Evolutionary conservation across 2,329 filamentous ascomycete species (phyloP).

Genomic region (Exophiala alcalophila): DNA sequence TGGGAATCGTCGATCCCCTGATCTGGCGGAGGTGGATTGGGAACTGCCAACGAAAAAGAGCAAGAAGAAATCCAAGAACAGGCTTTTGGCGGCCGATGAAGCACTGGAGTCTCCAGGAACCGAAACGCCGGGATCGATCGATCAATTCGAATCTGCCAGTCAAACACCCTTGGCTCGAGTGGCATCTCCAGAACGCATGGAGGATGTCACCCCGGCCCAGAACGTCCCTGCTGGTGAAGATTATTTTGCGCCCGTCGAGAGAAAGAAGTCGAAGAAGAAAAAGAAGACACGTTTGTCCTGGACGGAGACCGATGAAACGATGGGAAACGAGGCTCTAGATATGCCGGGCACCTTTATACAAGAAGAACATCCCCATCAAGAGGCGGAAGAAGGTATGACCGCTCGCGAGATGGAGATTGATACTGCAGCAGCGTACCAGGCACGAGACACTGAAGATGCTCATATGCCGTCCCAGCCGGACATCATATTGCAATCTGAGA

Average conservation of each 20-base stretch:
- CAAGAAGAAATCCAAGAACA: constrained; percentile 17
- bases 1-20: neutral
- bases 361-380: neutral
- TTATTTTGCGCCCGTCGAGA: constrained; percentile 29
- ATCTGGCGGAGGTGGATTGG: constrained; percentile 11
- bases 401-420: neutral
- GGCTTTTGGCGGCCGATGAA: constrained; percentile 2
- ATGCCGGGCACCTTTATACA: too few relatives aligned
- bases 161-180: constrained; percentile 6
- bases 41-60: constrained; percentile 35
- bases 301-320: constrained; percentile 8
- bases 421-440: too few relatives aligned
- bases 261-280: constrained; percentile 33
- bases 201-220: constrained; percentile 1
- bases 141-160: constrained; percentile 9
- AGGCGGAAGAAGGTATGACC: too few relatives aligned
- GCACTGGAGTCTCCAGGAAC: constrained; percentile 3
- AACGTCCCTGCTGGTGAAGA: constrained; percentile 5
- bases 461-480: too few relatives aligned
- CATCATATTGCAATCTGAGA: too few relatives aligned
- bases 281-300: constrained; percentile 12
- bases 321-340: neutral
- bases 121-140: constrained; percentile 4
- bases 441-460: too few relatives aligned
- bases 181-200: constrained; percentile 5